These are phyloP conservation scores for Gnomoniopsis smithogilvyi DNA, from an alignment of 2,329 filamentous ascomycete genomes.

Conservation along the genomic window DNA sequence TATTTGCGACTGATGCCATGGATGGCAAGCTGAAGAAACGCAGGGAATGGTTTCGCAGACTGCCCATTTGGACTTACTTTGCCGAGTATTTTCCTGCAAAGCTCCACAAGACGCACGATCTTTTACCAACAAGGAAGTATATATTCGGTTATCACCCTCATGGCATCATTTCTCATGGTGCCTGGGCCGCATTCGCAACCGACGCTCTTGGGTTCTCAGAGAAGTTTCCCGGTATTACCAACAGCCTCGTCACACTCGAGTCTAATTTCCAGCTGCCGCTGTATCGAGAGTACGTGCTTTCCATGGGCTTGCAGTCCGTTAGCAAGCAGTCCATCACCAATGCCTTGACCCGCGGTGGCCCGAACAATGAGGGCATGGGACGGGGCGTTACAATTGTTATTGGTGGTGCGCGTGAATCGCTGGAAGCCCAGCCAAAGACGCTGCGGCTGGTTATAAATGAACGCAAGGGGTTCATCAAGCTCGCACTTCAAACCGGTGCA, in stretches of 20 bases:
- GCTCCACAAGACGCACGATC: constrained; percentile 77
- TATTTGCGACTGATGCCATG: constrained; percentile 73
- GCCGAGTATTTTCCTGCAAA: constrained; percentile 88
- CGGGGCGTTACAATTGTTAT: constrained; percentile 96
- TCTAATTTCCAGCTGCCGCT: constrained; percentile 92
- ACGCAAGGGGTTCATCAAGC: constrained; percentile 90
- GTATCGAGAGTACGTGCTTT: constrained; percentile 90
- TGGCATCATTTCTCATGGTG: constrained; percentile 96
- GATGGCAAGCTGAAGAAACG: constrained; percentile 74
- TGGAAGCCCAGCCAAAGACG: constrained; percentile 78
- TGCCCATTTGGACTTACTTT: constrained; percentile 82
- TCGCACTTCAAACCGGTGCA: constrained; percentile 87
- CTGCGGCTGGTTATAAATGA: constrained; percentile 76
- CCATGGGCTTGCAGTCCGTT: constrained; percentile 83
- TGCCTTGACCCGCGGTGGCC: constrained; percentile 74
- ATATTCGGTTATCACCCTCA: constrained; percentile 97
- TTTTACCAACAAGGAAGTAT: constrained; percentile 83
- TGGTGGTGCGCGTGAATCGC: constrained; percentile 86
- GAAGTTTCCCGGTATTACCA: constrained; percentile 92
- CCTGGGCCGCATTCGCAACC: constrained; percentile 86
- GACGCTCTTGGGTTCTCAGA: constrained; percentile 83
- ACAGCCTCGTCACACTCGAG: constrained; percentile 90
- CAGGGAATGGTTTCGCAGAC: constrained; percentile 68
- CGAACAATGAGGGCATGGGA: constrained; percentile 79
- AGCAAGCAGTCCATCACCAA: constrained; percentile 92